Evolutionary conservation across 2,329 filamentous ascomycete species (phyloP).

Genomic region (Pseudogymnoascus sp.): DNA sequence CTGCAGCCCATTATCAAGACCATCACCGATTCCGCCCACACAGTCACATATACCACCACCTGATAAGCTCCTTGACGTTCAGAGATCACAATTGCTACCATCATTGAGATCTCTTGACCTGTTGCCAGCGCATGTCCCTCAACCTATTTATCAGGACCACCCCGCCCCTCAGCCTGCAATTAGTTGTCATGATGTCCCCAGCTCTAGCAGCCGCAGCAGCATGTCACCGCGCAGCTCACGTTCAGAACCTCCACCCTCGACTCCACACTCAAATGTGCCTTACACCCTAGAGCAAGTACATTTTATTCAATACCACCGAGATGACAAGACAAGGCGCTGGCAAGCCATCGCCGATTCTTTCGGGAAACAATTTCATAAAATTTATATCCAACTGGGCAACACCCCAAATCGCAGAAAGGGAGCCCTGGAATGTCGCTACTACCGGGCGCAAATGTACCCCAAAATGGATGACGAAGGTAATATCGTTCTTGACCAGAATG

Average conservation of each 20-base stretch:
- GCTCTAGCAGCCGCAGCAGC: neutral
- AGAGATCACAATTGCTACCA: too few relatives aligned
- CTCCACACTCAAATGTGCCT: neutral
- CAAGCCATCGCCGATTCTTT: neutral
- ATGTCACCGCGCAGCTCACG: neutral
- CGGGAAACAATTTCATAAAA: neutral
- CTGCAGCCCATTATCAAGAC: too few relatives aligned
- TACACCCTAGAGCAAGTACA: slow-evolving; percentile 10
- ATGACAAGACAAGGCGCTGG: slow-evolving; percentile 3
- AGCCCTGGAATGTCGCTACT: slow-evolving; percentile 6
- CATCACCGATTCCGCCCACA: too few relatives aligned
- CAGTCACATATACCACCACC: neutral
- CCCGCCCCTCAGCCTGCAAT: too few relatives aligned
- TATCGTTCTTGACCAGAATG: neutral
- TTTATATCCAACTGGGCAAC: neutral
- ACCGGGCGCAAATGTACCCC: slow-evolving; percentile 8
- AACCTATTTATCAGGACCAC: too few relatives aligned
- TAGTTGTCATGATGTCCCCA: too few relatives aligned
- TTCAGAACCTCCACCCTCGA: neutral
- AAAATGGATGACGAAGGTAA: neutral
- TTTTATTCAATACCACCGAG: slow-evolving; percentile 10
- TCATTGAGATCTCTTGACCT: too few relatives aligned
- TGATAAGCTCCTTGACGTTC: too few relatives aligned
- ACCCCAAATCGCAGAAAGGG: neutral
- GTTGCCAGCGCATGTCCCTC: too few relatives aligned